Evolutionary conservation across 306 rosid genomes (phyloP).

Genomic region (Senna siamea): DNA sequence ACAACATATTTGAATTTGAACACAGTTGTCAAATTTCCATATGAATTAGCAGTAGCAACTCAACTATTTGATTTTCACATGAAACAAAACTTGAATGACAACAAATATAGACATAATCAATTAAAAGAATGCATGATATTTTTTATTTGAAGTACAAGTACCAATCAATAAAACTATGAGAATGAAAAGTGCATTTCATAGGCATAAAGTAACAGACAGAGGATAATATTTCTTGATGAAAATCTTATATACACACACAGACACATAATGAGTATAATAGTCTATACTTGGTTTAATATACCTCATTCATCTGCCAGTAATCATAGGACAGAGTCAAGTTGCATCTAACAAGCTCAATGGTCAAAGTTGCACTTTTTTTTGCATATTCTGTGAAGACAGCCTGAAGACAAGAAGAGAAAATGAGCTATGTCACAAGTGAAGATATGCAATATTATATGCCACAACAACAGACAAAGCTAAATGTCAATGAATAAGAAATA

Average conservation of each 20-base stretch:
- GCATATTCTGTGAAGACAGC: conserved; percentile 61
- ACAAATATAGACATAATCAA: conserved; percentile 5
- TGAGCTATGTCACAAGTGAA: conserved; percentile 29
- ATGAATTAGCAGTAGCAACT: conserved; percentile 5
- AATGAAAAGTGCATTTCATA: conserved; percentile 7
- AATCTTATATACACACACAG: not conserved
- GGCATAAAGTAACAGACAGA: not conserved
- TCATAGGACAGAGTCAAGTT: conserved; percentile 79
- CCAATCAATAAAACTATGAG: conserved; percentile 1
- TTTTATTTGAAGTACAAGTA: conserved; percentile 19
- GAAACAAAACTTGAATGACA: conserved; percentile 1
- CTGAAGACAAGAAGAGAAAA: conserved; percentile 49
- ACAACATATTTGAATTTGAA: conserved; percentile 22
- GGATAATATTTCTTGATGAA: conserved; percentile 11
- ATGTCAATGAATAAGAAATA: not conserved
- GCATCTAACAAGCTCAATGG: conserved; percentile 87
- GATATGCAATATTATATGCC: conserved; percentile 16
- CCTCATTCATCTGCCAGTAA: conserved; percentile 97
- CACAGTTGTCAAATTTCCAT: not conserved
- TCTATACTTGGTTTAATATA: conserved; percentile 30
- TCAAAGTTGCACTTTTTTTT: conserved; percentile 43
- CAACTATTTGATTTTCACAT: conserved; percentile 28
- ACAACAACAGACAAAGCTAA: conserved; percentile 21
- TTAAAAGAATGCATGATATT: conserved; percentile 7
- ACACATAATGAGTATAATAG: conserved; percentile 8